Evolutionary conservation across 192 early-diverging fungal genomes (phyloP).

Genomic region (Coemansia erecta): DNA sequence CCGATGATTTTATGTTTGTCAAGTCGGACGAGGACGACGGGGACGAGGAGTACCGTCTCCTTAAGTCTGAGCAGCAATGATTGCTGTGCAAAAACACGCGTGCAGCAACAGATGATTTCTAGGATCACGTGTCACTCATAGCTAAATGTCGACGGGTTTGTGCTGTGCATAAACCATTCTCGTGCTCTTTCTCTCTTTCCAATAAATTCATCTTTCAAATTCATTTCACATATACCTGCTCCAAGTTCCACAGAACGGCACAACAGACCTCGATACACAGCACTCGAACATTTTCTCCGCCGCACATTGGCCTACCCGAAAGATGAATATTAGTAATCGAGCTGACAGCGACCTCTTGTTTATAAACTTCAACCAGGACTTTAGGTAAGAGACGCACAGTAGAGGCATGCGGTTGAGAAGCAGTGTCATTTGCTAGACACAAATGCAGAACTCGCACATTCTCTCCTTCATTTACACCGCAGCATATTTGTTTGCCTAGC

Average conservation of each 20-base stretch:
- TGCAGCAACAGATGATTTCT: no score
- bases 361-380: conserved; percentile 85
- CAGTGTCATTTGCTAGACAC: not conserved
- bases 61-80: no score
- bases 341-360: conserved; percentile 69
- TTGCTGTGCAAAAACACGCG: no score
- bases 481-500: not conserved
- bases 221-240: no score
- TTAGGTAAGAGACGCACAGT: conserved; percentile 47
- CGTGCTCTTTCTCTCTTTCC: not conserved
- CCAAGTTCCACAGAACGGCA: no score
- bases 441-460: not conserved
- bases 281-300: not conserved
- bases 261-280: not conserved
- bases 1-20: not conserved
- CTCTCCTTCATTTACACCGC: not conserved
- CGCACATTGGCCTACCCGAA: not conserved
- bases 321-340: conserved; percentile 67
- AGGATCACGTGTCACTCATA: no score
- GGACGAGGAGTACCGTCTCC: not conserved
- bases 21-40: no score
- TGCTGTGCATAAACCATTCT: not conserved
- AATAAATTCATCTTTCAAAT: not conserved
- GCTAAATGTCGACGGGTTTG: not conserved
- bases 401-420: not conserved